Base-by-base conservation (phyloP, 1,284 basidiomycete genomes). In the Leccinum ambiguum region DNA sequence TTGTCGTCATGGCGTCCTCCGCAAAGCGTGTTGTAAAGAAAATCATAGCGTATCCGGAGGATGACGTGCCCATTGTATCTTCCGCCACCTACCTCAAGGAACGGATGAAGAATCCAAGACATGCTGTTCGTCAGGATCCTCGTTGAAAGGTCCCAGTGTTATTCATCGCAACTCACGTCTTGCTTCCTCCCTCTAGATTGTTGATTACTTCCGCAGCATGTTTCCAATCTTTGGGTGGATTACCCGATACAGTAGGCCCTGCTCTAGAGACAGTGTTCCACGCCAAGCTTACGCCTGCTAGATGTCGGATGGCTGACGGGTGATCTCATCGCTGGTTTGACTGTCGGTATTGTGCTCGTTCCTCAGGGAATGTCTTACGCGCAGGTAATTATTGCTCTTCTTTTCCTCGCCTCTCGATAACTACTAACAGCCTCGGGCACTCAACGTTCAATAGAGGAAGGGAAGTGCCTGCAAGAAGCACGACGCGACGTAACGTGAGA, bases 331-430 rank as follows among this genome's bases (percentile, higher is more conserved):
- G 94, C 95, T 64, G 91, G 94, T 64, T 79, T 97, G 59, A 97
- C 95, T 0, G 94, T 97, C 67, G 95, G 94, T 50, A 89, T 96
- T 71, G 95, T 97, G 6, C 81, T 96, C 33, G 93, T 97, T 10
- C 95, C 95, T 0, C 95, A 97, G 76, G 82, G 87, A 69, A 93
- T 93, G 91, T 92, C 90, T 3, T 93, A 93, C 73, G 91, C 91
- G 41, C 80, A 83, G 78, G 89, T 88, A 74, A 30, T 70, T 69
- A n/a, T 56, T 23, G 4, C 36, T 36, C 41, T 48, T 11, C 26
- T 48, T 16, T 2, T n/a, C 41, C 11, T 26, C 41, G 18, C 56
- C 56, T 36, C 36, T 36, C 36, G 36, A 36, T 11, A 23, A 7
- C 54, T 56, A 23, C 54, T 56, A 23, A 56, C 13, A 26, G 21